phyloP scores from a whole-genome alignment of 257 asterid genomes.

The Nicotiana otophora region DNA sequence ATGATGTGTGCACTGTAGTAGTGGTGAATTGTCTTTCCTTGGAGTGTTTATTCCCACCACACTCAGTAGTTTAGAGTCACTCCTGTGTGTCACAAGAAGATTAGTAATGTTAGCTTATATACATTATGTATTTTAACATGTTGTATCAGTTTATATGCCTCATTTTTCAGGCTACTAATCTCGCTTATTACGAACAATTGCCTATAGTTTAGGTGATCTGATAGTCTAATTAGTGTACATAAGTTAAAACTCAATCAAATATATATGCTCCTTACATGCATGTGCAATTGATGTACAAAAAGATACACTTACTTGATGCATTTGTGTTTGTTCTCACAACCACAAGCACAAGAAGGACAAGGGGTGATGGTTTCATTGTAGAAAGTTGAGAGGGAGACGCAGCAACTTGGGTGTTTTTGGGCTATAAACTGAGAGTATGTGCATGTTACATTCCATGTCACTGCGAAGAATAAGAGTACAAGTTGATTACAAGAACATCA shows the following conservation, averaged over 20 bases:
- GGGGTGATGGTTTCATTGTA: conserved; percentile 28
- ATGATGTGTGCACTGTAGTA: conserved; percentile 72
- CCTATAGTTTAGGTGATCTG: not conserved
- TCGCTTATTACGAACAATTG: not conserved
- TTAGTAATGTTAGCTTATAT: not conserved
- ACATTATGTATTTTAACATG: no score
- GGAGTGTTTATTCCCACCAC: conserved; percentile 68
- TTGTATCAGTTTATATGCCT: not conserved
- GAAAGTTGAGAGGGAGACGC: conserved; percentile 33
- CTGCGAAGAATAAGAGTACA: conserved; percentile 6
- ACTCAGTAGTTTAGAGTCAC: conserved; percentile 60
- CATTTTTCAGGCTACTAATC: not conserved
- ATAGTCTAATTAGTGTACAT: not conserved
- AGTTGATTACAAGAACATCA: not conserved
- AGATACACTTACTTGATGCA: conserved; percentile 22
- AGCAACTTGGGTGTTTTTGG: conserved; percentile 24
- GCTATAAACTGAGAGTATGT: conserved; percentile 32
- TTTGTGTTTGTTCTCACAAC: conserved; percentile 26
- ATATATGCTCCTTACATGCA: not conserved
- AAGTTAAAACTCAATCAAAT: no score
- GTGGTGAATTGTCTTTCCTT: conserved; percentile 50
- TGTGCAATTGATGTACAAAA: not conserved
- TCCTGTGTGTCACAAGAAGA: conserved; percentile 29
- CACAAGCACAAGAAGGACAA: conserved; percentile 35
- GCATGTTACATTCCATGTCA: conserved; percentile 40